These are phyloP conservation scores for Metschnikowia arizonensis DNA, from an alignment of 805 yeast genomes.

Conservation along the genomic window DNA sequence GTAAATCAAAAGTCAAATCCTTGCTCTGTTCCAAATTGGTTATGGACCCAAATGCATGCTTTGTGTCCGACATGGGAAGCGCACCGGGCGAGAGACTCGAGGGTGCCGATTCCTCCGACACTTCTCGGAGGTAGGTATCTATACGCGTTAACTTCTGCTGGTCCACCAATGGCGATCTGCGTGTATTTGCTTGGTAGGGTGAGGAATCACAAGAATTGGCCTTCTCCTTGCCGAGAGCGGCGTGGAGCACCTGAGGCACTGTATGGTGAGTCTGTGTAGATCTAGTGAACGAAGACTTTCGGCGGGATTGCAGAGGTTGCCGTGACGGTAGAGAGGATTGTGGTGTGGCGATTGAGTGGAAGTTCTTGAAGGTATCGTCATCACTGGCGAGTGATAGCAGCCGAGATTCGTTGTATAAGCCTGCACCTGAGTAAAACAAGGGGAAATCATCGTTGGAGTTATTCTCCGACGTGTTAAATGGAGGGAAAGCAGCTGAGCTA, in stretches of 20 bases:
- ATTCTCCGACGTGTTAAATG: slow-evolving; percentile 14
- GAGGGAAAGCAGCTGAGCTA: slow-evolving; percentile 19
- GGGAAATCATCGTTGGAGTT: slow-evolving; percentile 18
- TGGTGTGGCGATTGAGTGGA: slow-evolving; percentile 10
- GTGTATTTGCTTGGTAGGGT: background rate
- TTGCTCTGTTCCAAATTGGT: background rate
- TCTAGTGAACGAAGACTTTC: slow-evolving; percentile 17
- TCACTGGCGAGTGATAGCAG: slow-evolving; percentile 17
- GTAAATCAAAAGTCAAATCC: slow-evolving; percentile 1
- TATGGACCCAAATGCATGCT: background rate
- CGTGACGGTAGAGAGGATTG: slow-evolving; percentile 16
- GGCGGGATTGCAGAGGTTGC: slow-evolving; percentile 16
- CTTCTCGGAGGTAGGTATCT: slow-evolving; percentile 11
- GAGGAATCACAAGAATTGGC: background rate
- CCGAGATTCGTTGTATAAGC: slow-evolving; percentile 11
- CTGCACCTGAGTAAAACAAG: slow-evolving; percentile 9
- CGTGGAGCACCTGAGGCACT: slow-evolving; percentile 13
- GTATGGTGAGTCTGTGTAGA: slow-evolving; percentile 2
- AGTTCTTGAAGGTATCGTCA: slow-evolving; percentile 11
- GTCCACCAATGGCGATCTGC: slow-evolving; percentile 4
- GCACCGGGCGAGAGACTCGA: background rate
- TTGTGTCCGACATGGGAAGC: background rate
- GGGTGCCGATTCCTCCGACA: slow-evolving; percentile 10
- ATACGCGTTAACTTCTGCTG: slow-evolving; percentile 3
- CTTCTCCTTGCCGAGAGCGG: slow-evolving; percentile 1